phyloP scores from a whole-genome alignment of 306 rosid genomes.

The Rosa rugosa region DNA sequence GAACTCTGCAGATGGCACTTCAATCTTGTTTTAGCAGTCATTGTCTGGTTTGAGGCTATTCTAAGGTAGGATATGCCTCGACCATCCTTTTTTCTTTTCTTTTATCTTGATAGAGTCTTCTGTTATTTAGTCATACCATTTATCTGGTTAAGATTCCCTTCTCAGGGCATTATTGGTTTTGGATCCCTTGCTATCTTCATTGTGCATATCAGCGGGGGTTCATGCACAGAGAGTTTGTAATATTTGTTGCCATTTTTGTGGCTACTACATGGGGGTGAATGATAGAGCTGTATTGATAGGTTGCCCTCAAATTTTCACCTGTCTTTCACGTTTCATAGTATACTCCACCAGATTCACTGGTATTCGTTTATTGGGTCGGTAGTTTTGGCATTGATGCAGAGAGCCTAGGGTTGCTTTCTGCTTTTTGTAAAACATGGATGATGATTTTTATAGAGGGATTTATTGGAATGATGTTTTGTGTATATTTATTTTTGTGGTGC shows the following conservation, averaged over 20 bases:
- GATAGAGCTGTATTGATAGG: conserved; percentile 42
- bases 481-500: background rate
- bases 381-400: conserved; percentile 40
- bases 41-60: conserved; percentile 32
- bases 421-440: conserved; percentile 43
- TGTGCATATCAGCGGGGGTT: conserved; percentile 30
- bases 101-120: background rate
- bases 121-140: conserved; percentile 23
- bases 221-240: conserved; percentile 33
- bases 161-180: conserved; percentile 17
- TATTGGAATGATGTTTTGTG: conserved; percentile 25
- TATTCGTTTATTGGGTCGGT: conserved; percentile 36
- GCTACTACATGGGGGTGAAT: conserved; percentile 40
- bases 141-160: conserved; percentile 21
- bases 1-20: conserved; percentile 33
- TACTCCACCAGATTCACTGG: conserved; percentile 27
- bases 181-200: conserved; percentile 24
- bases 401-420: conserved; percentile 36
- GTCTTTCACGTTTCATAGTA: conserved; percentile 18
- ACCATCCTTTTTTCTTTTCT: background rate
- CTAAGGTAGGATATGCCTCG: conserved; percentile 26
- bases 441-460: conserved; percentile 37
- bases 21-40: conserved; percentile 30
- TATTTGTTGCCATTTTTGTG: conserved; percentile 38
- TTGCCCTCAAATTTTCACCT: conserved; percentile 21